These are phyloP conservation scores for Podaxis sp. DNA, from an alignment of 768 basidiomycete species.

Conservation along the genomic window DNA sequence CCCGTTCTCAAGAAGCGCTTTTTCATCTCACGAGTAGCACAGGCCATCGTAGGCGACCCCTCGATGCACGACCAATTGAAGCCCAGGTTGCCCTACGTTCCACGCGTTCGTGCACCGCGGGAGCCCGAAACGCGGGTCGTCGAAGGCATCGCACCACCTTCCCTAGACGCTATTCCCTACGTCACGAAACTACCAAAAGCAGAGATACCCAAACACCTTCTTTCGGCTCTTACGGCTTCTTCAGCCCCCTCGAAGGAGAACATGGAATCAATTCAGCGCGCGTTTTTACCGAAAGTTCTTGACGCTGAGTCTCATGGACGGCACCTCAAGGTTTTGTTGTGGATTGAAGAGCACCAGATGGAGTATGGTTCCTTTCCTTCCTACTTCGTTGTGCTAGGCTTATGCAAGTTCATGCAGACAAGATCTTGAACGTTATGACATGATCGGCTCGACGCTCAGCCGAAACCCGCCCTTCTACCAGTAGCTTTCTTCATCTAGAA, in stretches of 20 bases:
- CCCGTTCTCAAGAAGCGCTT: constrained; percentile 40
- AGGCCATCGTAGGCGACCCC: constrained; percentile 44
- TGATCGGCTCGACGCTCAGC: constrained; percentile 31
- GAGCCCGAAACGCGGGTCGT: constrained; percentile 35
- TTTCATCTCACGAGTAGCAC: constrained; percentile 45
- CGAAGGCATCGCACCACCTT: constrained; percentile 42
- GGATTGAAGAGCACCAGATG: constrained; percentile 52
- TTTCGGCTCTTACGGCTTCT: constrained; percentile 26
- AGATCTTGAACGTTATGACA: constrained; percentile 40
- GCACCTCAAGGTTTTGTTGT: constrained; percentile 52
- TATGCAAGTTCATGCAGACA: constrained; percentile 25
- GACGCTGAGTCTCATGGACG: constrained; percentile 39
- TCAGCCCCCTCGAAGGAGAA: constrained; percentile 29
- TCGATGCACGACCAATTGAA: constrained; percentile 44
- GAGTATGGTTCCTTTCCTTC: constrained; percentile 29
- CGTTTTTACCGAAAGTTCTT: constrained; percentile 41
- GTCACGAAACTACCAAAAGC: constrained; percentile 37
- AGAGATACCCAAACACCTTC: constrained; percentile 35
- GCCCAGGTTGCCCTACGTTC: constrained; percentile 47
- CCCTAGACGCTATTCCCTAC: constrained; percentile 43
- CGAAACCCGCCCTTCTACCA: constrained; percentile 35
- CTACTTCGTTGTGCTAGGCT: neutral
- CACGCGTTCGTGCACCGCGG: constrained; percentile 32
- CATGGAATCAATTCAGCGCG: constrained; percentile 27
- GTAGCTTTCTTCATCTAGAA: constrained; percentile 27